Evolutionary conservation across 352 stramenopile species (phyloP), one percentile per base, ranked within the genome.

Genomic region (Globisporangium spiculum): DNA sequence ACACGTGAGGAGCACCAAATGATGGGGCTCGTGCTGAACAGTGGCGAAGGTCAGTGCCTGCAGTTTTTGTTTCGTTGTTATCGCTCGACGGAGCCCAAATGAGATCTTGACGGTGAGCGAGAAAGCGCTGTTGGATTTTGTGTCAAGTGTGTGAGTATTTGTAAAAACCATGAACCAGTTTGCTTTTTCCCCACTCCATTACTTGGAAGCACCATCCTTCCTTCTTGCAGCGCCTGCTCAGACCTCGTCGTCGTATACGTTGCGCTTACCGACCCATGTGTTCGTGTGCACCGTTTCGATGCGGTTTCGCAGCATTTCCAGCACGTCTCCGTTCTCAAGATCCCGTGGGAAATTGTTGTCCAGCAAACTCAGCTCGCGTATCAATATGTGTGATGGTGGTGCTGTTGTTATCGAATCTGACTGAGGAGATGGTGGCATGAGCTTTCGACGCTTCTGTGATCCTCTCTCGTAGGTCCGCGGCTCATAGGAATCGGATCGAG

Each of bases 191-290:
- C 24, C 32, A n/a, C 36, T 44, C 18, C 34, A 38, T 59, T 69
- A 26, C 53, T 4, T 63, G 53, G 0, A 22, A 65, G 32, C 10
- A 14, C n/a, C 20, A 66, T 44, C 46, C 14, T 20, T 44, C 32
- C 38, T 20, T 44, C 32, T 6, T 24, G 20, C 18, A 20, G 18
- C 18, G 20, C 16, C 44, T 52, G 18, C 18, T 71, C 83, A 94
- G 8, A 92, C 80, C 75, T 94, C 86, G 63, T 94, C 86, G 38
- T 94, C 86, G 68, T 94, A 94, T n/a, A 94, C 86, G 69, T 87
- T 89, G 26, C 83, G 78, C 60, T 80, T 80, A 62, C 65, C 76
- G 46, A 76, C 73, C 83, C 84, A 92, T 41, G 84, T 76, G 60
- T 92, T 92, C 32, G 79, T 92, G 32, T 67, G 79, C 50, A 93